These are phyloP conservation scores for Byssothecium circinans DNA, from an alignment of 2,329 filamentous ascomycete species.

Conservation along the genomic window DNA sequence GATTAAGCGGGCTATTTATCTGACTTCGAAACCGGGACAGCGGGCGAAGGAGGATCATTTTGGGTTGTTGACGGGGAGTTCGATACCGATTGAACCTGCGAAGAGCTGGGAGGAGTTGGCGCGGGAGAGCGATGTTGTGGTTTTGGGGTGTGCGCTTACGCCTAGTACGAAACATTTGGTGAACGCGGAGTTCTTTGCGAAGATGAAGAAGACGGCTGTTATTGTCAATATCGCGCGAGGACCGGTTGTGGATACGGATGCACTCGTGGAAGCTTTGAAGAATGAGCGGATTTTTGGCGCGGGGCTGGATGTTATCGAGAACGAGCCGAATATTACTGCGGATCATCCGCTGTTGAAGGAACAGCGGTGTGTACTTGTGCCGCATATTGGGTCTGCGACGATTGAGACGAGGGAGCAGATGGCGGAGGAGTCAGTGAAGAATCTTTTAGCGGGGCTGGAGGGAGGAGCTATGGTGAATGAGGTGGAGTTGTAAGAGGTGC, in stretches of 20 bases:
- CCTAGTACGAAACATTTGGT: constrained; percentile 32
- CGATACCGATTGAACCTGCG: constrained; percentile 26
- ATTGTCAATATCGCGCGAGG: constrained; percentile 61
- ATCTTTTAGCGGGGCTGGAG: constrained; percentile 46
- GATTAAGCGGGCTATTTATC: constrained; percentile 26
- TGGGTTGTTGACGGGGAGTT: constrained; percentile 17
- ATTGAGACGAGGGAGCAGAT: constrained; percentile 61
- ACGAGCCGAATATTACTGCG: constrained; percentile 52
- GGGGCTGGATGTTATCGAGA: constrained; percentile 60
- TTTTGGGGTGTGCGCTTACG: constrained; percentile 33
- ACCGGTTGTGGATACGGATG: constrained; percentile 57
- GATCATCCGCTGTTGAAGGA: constrained; percentile 54
- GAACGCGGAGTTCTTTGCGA: constrained; percentile 41
- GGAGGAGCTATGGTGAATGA: constrained; percentile 36
- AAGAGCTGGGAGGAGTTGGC: constrained; percentile 25
- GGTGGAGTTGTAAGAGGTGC: constrained; percentile 18
- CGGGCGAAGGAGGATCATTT: constrained; percentile 28
- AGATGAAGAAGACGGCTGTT: constrained; percentile 57
- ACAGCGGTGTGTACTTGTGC: constrained; percentile 55
- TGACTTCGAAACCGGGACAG: constrained; percentile 30
- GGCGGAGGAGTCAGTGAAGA: constrained; percentile 59
- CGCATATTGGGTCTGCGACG: constrained; percentile 61
- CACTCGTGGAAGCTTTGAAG: constrained; percentile 55
- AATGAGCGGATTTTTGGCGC: constrained; percentile 55
- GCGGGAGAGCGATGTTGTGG: constrained; percentile 32